These are phyloP conservation scores for Podospora pseudoanserina DNA, from an alignment of 495 filamentous ascomycete genomes.

Conservation along the genomic window DNA sequence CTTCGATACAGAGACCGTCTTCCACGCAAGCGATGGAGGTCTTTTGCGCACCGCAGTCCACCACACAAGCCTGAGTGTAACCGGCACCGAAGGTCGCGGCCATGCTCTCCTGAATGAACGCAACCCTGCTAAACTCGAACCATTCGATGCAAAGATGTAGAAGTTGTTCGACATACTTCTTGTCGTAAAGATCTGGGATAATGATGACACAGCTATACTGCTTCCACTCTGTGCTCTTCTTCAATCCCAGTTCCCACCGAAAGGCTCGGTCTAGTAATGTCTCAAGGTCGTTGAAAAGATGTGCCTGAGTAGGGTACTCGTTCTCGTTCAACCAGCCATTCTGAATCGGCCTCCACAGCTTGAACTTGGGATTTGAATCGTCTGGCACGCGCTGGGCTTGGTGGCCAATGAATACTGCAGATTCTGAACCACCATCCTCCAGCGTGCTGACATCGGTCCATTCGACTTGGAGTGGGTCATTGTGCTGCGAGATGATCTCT, in stretches of 20 bases:
- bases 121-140: slow-evolving; percentile 80
- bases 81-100: slow-evolving; percentile 95
- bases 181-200: slow-evolving; percentile 94
- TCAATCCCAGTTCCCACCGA: slow-evolving; percentile 73
- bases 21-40: slow-evolving; percentile 97
- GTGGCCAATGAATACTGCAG: slow-evolving; percentile 75
- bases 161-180: slow-evolving; percentile 77
- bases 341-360: slow-evolving; percentile 85
- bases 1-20: slow-evolving; percentile 90
- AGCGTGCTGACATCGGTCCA: slow-evolving; percentile 79
- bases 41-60: slow-evolving; percentile 96
- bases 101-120: slow-evolving; percentile 92
- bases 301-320: slow-evolving; percentile 73
- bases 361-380: slow-evolving; percentile 82
- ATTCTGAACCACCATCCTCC: slow-evolving; percentile 50
- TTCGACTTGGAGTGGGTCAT: slow-evolving; percentile 85
- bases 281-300: slow-evolving; percentile 80
- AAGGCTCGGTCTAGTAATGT: slow-evolving; percentile 82
- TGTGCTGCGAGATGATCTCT: slow-evolving; percentile 87
- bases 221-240: slow-evolving; percentile 71
- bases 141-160: slow-evolving; percentile 82
- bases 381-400: slow-evolving; percentile 83
- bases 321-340: slow-evolving; percentile 85
- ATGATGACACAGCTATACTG: slow-evolving; percentile 93
- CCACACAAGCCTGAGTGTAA: slow-evolving; percentile 86